Evolutionary conservation across 495 filamentous ascomycete species (phyloP).

Genomic region (Penicillium steckii): DNA sequence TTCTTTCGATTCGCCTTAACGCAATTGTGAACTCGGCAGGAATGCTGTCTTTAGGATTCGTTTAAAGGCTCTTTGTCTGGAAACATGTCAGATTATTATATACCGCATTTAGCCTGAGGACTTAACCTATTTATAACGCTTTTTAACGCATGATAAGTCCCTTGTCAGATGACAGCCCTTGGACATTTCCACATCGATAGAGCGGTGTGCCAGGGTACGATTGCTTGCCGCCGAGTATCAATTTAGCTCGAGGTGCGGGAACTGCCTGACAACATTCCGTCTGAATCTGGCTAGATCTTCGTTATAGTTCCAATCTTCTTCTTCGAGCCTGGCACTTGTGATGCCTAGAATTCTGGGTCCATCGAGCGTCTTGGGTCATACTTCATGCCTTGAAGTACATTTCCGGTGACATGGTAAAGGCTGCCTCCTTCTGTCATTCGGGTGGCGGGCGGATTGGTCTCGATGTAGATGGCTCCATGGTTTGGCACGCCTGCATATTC

Average conservation of each 20-base stretch:
- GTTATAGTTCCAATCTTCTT: slow-evolving; percentile 4
- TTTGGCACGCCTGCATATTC: neutral
- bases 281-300: slow-evolving; percentile 1
- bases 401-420: neutral
- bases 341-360: neutral
- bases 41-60: too few species aligned
- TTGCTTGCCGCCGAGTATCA: neutral
- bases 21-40: too few species aligned
- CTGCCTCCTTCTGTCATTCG: neutral
- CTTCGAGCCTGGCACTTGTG: neutral
- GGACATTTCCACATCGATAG: neutral
- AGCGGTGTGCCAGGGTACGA: slow-evolving; percentile 2
- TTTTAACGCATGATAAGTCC: neutral
- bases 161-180: neutral
- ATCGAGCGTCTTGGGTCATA: neutral
- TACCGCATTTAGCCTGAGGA: too few species aligned
- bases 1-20: too few species aligned
- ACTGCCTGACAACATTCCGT: slow-evolving; percentile 2
- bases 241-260: neutral
- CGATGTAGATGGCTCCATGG: slow-evolving; percentile 1
- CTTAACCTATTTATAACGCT: too few species aligned
- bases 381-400: slow-evolving; percentile 1
- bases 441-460: neutral
- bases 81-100: too few species aligned
- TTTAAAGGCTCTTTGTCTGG: too few species aligned